Conservation (phyloP, 2,329 filamentous ascomycete species). For the Diaporthe vexans region DNA sequence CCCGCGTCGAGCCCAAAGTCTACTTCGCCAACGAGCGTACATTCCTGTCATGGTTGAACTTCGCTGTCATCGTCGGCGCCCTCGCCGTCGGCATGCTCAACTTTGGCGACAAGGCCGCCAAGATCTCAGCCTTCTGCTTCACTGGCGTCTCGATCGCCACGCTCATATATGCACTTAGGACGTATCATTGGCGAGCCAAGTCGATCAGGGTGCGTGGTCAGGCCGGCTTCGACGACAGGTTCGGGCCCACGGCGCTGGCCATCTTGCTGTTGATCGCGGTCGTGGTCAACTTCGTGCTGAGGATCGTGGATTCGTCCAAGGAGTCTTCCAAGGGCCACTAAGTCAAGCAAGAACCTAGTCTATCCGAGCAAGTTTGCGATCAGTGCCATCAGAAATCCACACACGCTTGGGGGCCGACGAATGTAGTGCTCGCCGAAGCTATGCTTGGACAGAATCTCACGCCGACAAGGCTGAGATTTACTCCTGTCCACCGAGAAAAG, state of each 20-base stretch:
- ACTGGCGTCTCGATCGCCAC: slow-evolving; percentile 93
- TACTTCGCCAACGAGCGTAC: slow-evolving; percentile 99
- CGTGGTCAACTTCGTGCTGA: slow-evolving; percentile 94
- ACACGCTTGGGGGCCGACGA: background rate
- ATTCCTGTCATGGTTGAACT: slow-evolving; percentile 99
- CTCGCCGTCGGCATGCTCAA: slow-evolving; percentile 97
- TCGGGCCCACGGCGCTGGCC: slow-evolving; percentile 91
- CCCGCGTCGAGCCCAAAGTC: slow-evolving; percentile 98
- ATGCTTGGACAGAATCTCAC: background rate
- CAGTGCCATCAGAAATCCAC: background rate
- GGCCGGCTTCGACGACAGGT: slow-evolving; percentile 95
- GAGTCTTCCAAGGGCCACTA: slow-evolving; percentile 55
- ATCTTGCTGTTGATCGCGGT: slow-evolving; percentile 89
- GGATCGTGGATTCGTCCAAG: slow-evolving; percentile 68
- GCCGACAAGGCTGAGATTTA: background rate
- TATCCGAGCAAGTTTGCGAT: background rate
- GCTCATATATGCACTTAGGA: slow-evolving; percentile 94
- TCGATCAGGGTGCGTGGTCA: slow-evolving; percentile 92
- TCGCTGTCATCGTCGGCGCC: slow-evolving; percentile 97
- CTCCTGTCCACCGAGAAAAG: background rate
- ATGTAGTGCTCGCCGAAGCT: background rate
- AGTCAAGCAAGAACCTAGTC: background rate
- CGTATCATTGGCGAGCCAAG: slow-evolving; percentile 97
- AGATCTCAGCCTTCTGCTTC: slow-evolving; percentile 94
- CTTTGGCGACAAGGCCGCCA: slow-evolving; percentile 94